Evolutionary conservation across 176 grass and related monocot genomes (phyloP), one percentile per base, ranked within the genome.

Genomic region (Avena eriantha): DNA sequence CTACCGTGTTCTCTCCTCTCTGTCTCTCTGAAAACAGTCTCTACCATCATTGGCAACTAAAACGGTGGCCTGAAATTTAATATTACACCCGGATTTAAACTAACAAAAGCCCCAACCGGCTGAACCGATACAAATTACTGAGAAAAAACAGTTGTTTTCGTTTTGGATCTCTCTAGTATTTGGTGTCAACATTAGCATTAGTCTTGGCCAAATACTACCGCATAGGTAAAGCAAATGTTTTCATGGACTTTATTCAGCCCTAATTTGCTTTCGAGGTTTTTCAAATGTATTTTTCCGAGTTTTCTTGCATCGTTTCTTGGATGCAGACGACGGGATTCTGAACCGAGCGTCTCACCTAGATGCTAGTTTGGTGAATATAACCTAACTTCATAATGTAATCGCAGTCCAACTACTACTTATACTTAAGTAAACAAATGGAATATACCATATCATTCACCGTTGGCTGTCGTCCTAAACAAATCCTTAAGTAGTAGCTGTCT

Each of bases 381-480:
- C 43, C n/a, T 73, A 48, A 24, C 43, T 48, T 48, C 5, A 15
- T 24, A 26, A 73, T 47, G 69, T 3, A 22, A 73, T 73, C 5
- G 46, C 4, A 43, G 69, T 73, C 70, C 12, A 73, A 16, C 39
- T 41, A 41, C 36, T 47, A 48, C 21, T 48, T 47, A 18, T 16
- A 31, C n/a, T n/a, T 34, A 68, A 15, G 39, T 48, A 17, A n/a
- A 61, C 21, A 18, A 18, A 24, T 78, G 26, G 5, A 41, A 7
- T 5, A 50, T 7, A 81, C 33, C 3, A 4, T 43, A 69, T 69
- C 4, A 3, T 71, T 82, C 11, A 4, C 7, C 13, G 21, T 77
- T 51, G 11, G 58, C 6, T 85, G 45, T 65, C 46, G 13, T 77
- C 83, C 29, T 85, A 84, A 84, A 76, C 41, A 76, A 84, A 60